Conservation (phyloP, 371 early-diverging fungal species). For the Syncephalastrum racemosum region DNA sequence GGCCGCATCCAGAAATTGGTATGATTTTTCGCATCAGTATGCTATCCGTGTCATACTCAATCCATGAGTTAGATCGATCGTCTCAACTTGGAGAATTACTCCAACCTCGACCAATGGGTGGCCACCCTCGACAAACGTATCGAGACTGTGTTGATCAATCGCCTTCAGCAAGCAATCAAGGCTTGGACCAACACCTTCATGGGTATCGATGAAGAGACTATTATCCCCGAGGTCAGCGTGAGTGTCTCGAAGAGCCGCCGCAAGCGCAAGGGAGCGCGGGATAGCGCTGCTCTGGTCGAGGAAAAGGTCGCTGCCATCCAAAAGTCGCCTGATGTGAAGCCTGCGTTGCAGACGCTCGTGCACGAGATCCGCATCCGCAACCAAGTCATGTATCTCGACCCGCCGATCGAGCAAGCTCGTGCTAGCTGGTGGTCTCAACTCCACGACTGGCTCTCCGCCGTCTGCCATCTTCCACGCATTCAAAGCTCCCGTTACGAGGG, state of each 20-base stretch:
- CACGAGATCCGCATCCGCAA: slow-evolving; percentile 89
- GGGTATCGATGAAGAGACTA: slow-evolving; percentile 54
- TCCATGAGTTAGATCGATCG: slow-evolving; percentile 67
- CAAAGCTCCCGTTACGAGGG: slow-evolving; percentile 93
- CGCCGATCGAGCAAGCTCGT: slow-evolving; percentile 94
- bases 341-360: slow-evolving; percentile 63
- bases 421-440: slow-evolving; percentile 87
- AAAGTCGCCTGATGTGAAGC: slow-evolving; percentile 58
- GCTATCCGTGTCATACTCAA: not conserved
- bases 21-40: slow-evolving; percentile 4
- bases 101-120: slow-evolving; percentile 93
- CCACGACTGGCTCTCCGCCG: slow-evolving; percentile 87
- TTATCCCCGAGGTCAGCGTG: slow-evolving; percentile 43
- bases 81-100: slow-evolving; percentile 90
- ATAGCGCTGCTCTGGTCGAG: slow-evolving; percentile 31
- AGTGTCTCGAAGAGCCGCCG: slow-evolving; percentile 43
- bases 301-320: slow-evolving; percentile 34
- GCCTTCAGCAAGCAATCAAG: slow-evolving; percentile 80
- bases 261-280: slow-evolving; percentile 56
- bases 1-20: slow-evolving; percentile 83
- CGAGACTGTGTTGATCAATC: slow-evolving; percentile 74
- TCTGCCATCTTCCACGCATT: slow-evolving; percentile 77
- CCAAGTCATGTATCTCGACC: slow-evolving; percentile 95
- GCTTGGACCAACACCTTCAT: slow-evolving; percentile 76
- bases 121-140: slow-evolving; percentile 79